Base-by-base conservation (phyloP, 1,139 yeast species). In the Hemisphaericaspora xylofermentans region DNA sequence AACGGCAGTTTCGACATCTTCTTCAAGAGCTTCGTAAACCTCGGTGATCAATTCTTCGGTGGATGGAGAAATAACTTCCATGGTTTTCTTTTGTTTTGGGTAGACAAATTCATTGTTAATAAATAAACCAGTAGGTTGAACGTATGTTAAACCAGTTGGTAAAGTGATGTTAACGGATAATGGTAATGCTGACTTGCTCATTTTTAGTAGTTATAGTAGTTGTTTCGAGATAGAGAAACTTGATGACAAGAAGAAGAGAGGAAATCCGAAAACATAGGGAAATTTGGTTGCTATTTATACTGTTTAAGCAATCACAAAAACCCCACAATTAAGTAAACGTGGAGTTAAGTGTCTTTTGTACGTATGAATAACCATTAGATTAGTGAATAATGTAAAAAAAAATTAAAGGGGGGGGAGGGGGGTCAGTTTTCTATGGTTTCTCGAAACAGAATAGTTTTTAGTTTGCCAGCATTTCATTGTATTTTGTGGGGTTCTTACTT, bases 1-100 rank as follows among this genome's bases (percentile, higher is more conserved):
- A 4, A 88, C 96, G 2, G 96, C 96, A 33, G 57, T 51, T 58
- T 89, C 89, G 31, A 88, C 82, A 58, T 88, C 96, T 35, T 70
- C 77, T 19, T 66, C 76, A 26, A 70, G 66, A 14, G 91, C 96
- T 42, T 80, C 81, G 53, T 79, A 80, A 29, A 89, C 89, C 7
- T 76, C 61, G 22, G 87, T 74, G 45, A 85, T 80, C 40, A 64
- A 66, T 54, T 84, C 79, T 40, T 82, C 93, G 13, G 89, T 84
- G 22, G 84, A 70, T 42, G 91, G 89, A 52, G 79, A 69, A 47
- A 75, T 70, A 35, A 80, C 84, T 33, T 72, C 78, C 49, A 82
- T 74, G 25, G 81, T 81, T 55, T 79, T 76, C 40, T 84, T 85
- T 38, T 53, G 56, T 41, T 60, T 52, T 26, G 70, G 65, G 37